These are phyloP conservation scores for Coemansia biformis DNA, from an alignment of 192 early-diverging fungal genomes.

Conservation along the genomic window DNA sequence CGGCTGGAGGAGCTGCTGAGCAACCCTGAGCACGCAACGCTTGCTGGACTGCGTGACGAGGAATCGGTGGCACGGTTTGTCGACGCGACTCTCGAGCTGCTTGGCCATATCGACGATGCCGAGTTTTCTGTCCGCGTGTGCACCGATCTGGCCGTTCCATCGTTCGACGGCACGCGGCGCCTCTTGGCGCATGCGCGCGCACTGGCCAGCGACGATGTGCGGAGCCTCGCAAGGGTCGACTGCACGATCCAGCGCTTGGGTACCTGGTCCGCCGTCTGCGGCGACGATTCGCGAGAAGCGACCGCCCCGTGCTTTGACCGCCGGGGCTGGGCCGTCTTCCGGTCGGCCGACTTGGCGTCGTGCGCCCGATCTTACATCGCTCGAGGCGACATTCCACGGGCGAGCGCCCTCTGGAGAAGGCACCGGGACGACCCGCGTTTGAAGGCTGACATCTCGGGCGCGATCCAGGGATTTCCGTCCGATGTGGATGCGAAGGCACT, in stretches of 20 bases:
- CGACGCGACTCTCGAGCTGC: conserved; percentile 7
- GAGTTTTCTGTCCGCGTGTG: conserved; percentile 16
- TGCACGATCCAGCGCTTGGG: conserved; percentile 33
- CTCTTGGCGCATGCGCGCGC: conserved; percentile 23
- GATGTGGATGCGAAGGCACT: conserved; percentile 12
- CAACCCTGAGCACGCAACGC: background rate
- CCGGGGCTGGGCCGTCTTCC: conserved; percentile 51
- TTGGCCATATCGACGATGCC: conserved; percentile 14
- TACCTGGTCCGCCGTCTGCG: conserved; percentile 33
- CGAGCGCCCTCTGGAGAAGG: conserved; percentile 53
- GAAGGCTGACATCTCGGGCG: conserved; percentile 33
- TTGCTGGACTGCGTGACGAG: background rate
- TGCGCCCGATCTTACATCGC: conserved; percentile 37
- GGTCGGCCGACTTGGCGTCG: conserved; percentile 39
- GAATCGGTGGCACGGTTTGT: background rate
- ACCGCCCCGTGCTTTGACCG: conserved; percentile 13
- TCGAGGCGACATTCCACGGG: conserved; percentile 41
- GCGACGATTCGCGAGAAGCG: background rate
- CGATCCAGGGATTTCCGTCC: conserved; percentile 50
- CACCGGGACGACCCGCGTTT: conserved; percentile 46
- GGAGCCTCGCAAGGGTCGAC: conserved; percentile 1
- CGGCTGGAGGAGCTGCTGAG: conserved; percentile 15
- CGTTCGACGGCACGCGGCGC: conserved; percentile 8
- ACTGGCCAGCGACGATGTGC: conserved; percentile 1
- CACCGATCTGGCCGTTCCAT: conserved; percentile 8